phyloP scores from a whole-genome alignment of 805 yeast species.

The Wickerhamiella sergipiensis region DNA sequence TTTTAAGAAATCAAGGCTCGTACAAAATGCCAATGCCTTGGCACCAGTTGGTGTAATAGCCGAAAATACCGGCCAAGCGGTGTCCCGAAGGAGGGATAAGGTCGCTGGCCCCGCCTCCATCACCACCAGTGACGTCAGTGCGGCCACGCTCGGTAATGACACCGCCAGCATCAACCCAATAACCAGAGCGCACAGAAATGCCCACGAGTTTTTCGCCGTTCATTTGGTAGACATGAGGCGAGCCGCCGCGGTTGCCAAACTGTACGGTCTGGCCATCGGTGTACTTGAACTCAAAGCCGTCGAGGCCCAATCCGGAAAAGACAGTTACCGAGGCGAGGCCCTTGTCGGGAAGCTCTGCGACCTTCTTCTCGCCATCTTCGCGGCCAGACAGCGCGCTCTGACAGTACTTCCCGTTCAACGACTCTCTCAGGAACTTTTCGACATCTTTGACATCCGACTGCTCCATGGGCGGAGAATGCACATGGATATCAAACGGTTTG shows the following conservation, averaged over 20 bases:
- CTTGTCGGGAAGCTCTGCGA: conserved; percentile 10
- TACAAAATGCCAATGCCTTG: conserved; percentile 62
- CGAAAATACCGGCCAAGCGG: conserved; percentile 55
- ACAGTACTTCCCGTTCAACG: conserved; percentile 1
- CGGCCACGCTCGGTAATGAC: conserved; percentile 38
- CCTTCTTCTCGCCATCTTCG: conserved; percentile 12
- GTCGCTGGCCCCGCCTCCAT: conserved; percentile 47
- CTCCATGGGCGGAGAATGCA: conserved; percentile 28
- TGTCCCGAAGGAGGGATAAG: conserved; percentile 53
- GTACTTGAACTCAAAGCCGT: conserved; percentile 53
- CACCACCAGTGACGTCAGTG: conserved; percentile 48
- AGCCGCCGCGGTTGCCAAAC: conserved; percentile 29
- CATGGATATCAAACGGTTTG: conserved; percentile 27
- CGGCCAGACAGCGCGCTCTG: conserved; percentile 11
- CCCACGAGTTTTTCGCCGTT: conserved; percentile 49
- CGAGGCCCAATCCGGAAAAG: conserved; percentile 64
- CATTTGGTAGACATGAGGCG: conserved; percentile 37
- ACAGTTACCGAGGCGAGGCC: conserved; percentile 36
- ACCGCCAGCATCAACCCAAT: conserved; percentile 83
- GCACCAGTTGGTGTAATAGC: conserved; percentile 56
- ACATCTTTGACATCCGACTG: conserved; percentile 41
- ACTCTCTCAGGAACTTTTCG: conserved; percentile 16
- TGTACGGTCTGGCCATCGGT: conserved; percentile 19
- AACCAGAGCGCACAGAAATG: conserved; percentile 57
- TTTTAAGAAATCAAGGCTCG: conserved; percentile 4